Base-by-base conservation (phyloP, 805 yeast species). In the Starmera caribaea region DNA sequence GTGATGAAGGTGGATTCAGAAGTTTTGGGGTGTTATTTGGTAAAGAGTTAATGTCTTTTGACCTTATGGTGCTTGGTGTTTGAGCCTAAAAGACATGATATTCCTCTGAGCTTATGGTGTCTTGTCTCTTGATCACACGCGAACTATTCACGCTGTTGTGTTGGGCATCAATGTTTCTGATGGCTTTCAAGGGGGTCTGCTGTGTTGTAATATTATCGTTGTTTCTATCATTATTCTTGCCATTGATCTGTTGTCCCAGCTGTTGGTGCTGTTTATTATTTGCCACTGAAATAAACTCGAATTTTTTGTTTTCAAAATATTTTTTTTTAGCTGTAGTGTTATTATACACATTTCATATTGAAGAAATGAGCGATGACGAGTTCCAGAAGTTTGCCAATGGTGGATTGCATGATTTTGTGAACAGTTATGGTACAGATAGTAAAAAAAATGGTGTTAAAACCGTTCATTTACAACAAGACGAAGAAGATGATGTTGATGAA, bases 51-150 rank as follows among this genome's bases (percentile, higher is more conserved):
- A 45, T 39, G 8, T 43, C 30, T 8, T 38, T 44, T 12, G 26
- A 30, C 16, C 26, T 21, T 7, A 21, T 21, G 6, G 6, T 21
- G 8, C 43, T 43, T 14, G 57, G 57, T 15, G 58, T 53, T 11
- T 54, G 53, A 3, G 41, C 54, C 58, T 57, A 54, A 35, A 40
- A 51, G 14, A 54, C 51, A 41, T 45, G 52, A 33, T 54, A n/a
- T n/a, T n/a, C 58, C 32, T 53, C 55, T 9, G 58, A 54, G 32
- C 54, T 45, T 9, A 41, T 45, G 13, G 39, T 35, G 12, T 46
- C 46, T n/a, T 36, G 15, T 8, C 35, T 17, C 11, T 35, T 13
- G 5, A 38, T 24, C 8, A 21, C 26, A 21, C 26, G 26, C 26
- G 26, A 9, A 9, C 26, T 21, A 21, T 21, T 9, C 26, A 21